A percentile compares a stretch with the other conserved stretches of the same genome.
phyloP scores from a whole-genome alignment of 2,329 filamentous ascomycete species.

The Apiospora malaysiana region DNA sequence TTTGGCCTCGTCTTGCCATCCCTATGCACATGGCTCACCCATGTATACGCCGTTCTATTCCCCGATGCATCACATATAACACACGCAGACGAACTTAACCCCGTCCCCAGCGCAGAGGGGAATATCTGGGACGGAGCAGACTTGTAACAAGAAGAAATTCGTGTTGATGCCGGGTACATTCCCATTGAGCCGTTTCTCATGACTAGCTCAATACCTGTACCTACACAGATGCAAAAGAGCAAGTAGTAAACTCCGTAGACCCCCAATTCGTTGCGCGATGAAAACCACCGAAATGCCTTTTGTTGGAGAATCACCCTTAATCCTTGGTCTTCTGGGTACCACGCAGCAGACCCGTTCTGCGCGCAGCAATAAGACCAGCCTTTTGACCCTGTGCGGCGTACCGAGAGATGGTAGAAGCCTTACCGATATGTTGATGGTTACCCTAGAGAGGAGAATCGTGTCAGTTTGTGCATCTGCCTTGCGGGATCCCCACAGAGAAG shows the following conservation, averaged over 20 bases:
- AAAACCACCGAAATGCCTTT: slow-evolving; percentile 44
- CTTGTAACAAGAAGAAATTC: slow-evolving; percentile 33
- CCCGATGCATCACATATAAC: neutral
- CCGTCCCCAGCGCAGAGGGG: slow-evolving; percentile 1
- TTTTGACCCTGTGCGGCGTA: slow-evolving; percentile 99
- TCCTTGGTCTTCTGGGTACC: slow-evolving; percentile 99
- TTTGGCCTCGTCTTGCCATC: slow-evolving; percentile 6
- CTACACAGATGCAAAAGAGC: slow-evolving; percentile 66
- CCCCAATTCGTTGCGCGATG: slow-evolving; percentile 54
- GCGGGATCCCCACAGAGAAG: neutral
- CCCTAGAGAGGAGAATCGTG: slow-evolving; percentile 58
- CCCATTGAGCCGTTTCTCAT: slow-evolving; percentile 45
- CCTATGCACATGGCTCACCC: slow-evolving; percentile 1
- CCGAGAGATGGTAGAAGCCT: slow-evolving; percentile 98
- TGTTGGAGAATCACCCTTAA: slow-evolving; percentile 56
- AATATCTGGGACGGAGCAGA: slow-evolving; percentile 8
- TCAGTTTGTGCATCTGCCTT: slow-evolving; percentile 44
- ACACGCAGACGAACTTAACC: slow-evolving; percentile 14
- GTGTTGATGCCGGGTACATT: slow-evolving; percentile 42
- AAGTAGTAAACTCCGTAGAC: slow-evolving; percentile 66
- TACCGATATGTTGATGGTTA: slow-evolving; percentile 99
- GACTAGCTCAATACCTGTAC: slow-evolving; percentile 42
- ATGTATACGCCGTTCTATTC: neutral
- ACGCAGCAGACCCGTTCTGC: slow-evolving; percentile 99
- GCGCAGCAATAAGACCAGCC: slow-evolving; percentile 99